phyloP scores from a whole-genome alignment of 2,329 filamentous ascomycete genomes.

The Aspergillus vadensis region DNA sequence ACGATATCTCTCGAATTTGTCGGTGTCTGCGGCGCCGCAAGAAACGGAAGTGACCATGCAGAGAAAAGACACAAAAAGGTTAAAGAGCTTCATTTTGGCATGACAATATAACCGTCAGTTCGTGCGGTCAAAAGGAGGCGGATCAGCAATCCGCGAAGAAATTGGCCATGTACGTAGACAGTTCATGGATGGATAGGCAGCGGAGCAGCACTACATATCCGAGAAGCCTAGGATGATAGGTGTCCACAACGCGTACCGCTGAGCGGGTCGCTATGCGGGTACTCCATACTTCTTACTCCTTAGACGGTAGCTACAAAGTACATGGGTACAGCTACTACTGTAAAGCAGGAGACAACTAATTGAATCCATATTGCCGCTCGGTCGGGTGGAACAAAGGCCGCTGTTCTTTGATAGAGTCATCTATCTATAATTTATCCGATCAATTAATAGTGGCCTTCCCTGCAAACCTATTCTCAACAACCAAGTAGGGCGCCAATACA shows the following conservation, averaged over 20 bases:
- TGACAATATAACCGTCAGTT: background rate
- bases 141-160: conserved; percentile 6
- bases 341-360: too few species aligned
- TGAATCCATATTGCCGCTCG: too few species aligned
- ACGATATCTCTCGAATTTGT: conserved; percentile 73
- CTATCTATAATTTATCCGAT: too few species aligned
- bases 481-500: too few species aligned
- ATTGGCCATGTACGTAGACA: conserved; percentile 4
- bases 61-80: conserved; percentile 43
- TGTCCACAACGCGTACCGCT: background rate
- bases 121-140: background rate
- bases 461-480: too few species aligned
- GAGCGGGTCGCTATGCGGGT: background rate
- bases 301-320: background rate
- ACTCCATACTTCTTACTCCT: background rate
- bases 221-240: background rate
- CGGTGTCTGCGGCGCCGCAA: conserved; percentile 58
- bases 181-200: background rate
- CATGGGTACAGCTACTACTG: background rate
- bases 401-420: too few species aligned
- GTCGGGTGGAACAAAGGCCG: too few species aligned
- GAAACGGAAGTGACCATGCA: conserved; percentile 32
- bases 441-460: too few species aligned
- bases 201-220: background rate
- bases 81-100: conserved; percentile 38